These are phyloP conservation scores for Phialemoniopsis sp. DNA, from an alignment of 2,329 filamentous ascomycete genomes.

Conservation along the genomic window DNA sequence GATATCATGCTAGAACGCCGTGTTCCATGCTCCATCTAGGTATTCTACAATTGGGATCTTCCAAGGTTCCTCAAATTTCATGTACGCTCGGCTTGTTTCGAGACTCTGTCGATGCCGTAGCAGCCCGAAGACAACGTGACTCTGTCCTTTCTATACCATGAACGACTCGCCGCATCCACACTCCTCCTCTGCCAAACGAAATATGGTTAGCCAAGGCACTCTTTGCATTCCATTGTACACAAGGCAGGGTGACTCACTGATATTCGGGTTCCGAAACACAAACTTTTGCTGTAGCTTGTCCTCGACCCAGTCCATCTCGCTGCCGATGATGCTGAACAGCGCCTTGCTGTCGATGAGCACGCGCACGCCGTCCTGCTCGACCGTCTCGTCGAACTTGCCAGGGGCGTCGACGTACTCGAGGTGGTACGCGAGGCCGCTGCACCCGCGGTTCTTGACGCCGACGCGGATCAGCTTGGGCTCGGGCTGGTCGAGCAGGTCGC, in stretches of 20 bases:
- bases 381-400: slow-evolving; percentile 81
- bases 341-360: slow-evolving; percentile 97
- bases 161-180: slow-evolving; percentile 97
- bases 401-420: slow-evolving; percentile 94
- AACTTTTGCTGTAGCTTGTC: slow-evolving; percentile 91
- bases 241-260: slow-evolving; percentile 65
- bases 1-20: too few species aligned
- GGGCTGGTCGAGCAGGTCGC: slow-evolving; percentile 73
- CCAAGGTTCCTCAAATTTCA: too few species aligned
- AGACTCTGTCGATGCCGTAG: too few species aligned
- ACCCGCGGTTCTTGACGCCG: slow-evolving; percentile 89
- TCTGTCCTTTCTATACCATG: slow-evolving; percentile 56
- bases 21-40: too few species aligned
- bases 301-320: slow-evolving; percentile 98
- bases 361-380: slow-evolving; percentile 94
- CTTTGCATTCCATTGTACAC: too few species aligned
- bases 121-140: neutral
- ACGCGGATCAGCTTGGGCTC: slow-evolving; percentile 92
- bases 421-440: slow-evolving; percentile 89
- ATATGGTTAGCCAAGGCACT: slow-evolving; percentile 27
- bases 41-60: too few species aligned
- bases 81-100: too few species aligned
- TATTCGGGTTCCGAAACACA: slow-evolving; percentile 95
- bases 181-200: slow-evolving; percentile 71
- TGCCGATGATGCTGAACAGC: slow-evolving; percentile 95